Percentiles rank a stretch among this genome's conserved stretches.
phyloP scores from a whole-genome alignment of 169 alveolate species.

The Eimeria praecox region DNA sequence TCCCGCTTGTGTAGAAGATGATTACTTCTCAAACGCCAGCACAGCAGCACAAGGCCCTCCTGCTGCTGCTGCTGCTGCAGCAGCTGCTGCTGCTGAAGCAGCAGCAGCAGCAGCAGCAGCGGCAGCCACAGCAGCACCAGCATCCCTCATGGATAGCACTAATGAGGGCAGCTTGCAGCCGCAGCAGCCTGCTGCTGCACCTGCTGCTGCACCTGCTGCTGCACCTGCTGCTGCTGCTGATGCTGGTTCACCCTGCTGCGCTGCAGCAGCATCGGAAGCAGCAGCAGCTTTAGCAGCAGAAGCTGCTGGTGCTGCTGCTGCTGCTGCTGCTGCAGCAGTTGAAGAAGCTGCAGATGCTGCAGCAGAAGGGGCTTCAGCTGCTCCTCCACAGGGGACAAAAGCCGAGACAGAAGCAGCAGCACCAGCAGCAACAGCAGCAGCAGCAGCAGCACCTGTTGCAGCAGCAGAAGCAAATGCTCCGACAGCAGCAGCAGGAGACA shows the following conservation, averaged over 20 bases:
- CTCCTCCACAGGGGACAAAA: neutral
- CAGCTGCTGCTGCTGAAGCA: neutral
- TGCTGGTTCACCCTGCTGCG: neutral
- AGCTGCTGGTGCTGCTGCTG: neutral
- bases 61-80: conserved; percentile 2
- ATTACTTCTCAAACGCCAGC: neutral
- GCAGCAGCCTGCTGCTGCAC: conserved; percentile 21
- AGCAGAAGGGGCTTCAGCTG: neutral
- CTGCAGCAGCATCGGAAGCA: neutral
- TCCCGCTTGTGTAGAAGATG: conserved; percentile 26
- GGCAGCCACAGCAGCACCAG: neutral
- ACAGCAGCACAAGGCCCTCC: neutral
- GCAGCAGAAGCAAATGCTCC: conserved; percentile 9
- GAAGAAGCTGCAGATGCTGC: neutral
- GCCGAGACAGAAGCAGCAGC: neutral
- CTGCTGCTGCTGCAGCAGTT: neutral
- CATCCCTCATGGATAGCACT: neutral
- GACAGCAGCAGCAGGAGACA: conserved; percentile 5
- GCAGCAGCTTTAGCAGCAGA: conserved; percentile 46
- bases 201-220: conserved; percentile 31
- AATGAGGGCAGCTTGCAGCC: neutral
- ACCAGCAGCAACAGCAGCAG: neutral
- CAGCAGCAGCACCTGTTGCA: neutral
- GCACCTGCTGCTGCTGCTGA: neutral
- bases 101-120: neutral